These are phyloP conservation scores for Cryptococcus sp. DNA, from an alignment of 1,284 basidiomycete genomes.

Conservation along the genomic window DNA sequence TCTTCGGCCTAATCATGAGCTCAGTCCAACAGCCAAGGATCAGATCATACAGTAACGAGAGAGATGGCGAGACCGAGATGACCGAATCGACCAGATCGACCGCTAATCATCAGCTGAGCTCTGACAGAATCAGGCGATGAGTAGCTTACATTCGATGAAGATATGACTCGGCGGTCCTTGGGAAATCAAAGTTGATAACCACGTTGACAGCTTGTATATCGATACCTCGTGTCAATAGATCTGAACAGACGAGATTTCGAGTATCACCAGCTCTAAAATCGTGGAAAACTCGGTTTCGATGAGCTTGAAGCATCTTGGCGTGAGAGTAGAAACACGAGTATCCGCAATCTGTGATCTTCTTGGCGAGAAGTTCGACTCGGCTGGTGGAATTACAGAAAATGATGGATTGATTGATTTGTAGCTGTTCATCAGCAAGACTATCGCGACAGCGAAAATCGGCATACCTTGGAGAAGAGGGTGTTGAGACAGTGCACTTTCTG, in stretches of 20 bases:
- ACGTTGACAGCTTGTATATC: conserved; percentile 99
- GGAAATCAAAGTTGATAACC: conserved; percentile 99
- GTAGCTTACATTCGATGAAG: conserved; percentile 61
- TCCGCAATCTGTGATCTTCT: conserved; percentile 98
- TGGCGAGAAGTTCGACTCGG: conserved; percentile 96
- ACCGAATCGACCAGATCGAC: conserved; percentile 94
- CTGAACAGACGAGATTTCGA: conserved; percentile 94
- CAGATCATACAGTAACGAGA: conserved; percentile 61
- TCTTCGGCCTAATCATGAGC: conserved; percentile 69
- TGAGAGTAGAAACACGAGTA: conserved; percentile 99
- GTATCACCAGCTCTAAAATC: conserved; percentile 98
- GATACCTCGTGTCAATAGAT: conserved; percentile 96
- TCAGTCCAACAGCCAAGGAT: not conserved
- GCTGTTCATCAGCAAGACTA: conserved; percentile 51
- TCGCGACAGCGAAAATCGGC: not conserved
- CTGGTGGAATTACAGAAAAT: conserved; percentile 99
- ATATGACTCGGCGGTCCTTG: conserved; percentile 97
- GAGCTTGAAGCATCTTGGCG: conserved; percentile 97
- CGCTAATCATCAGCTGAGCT: conserved; percentile 51
- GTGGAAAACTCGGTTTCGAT: conserved; percentile 99
- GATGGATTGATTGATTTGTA: conserved; percentile 99
- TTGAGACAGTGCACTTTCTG: conserved; percentile 92
- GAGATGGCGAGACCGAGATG: conserved; percentile 97
- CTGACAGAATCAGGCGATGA: not conserved
- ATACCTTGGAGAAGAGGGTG: conserved; percentile 37